phyloP scores from a whole-genome alignment of 169 alveolate species.

The Blepharisma undulans region DNA sequence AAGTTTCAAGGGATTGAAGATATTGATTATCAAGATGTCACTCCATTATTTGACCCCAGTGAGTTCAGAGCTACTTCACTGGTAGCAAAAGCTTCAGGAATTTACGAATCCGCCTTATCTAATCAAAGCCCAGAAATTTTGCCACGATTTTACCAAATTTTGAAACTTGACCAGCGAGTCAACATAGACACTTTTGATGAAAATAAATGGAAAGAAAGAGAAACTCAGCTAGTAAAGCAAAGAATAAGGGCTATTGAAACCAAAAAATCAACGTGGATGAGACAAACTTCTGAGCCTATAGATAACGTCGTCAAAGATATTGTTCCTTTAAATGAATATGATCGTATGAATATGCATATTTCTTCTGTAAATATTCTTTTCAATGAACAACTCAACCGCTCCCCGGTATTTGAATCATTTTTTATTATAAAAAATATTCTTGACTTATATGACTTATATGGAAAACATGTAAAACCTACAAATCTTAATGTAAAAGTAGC shows the following conservation, averaged over 20 bases:
- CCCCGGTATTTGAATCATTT: not conserved
- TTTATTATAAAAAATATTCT: not conserved
- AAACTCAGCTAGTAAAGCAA: not conserved
- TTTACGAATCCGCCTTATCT: not conserved
- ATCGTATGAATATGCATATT: not conserved
- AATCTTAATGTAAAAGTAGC: not conserved
- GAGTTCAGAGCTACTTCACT: not conserved
- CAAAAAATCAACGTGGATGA: not conserved
- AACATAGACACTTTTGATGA: not conserved
- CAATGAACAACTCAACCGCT: not conserved
- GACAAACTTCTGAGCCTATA: not conserved
- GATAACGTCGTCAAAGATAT: not conserved
- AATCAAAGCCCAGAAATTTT: not conserved
- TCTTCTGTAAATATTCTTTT: not conserved
- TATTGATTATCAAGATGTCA: not conserved
- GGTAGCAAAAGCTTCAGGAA: not conserved
- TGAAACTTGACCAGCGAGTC: not conserved
- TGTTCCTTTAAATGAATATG: not conserved
- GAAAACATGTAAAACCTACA: not conserved
- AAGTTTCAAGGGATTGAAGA: not conserved
- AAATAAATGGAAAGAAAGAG: not conserved
- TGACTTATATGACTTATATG: not conserved
- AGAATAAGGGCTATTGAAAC: not conserved
- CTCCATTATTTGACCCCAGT: not conserved
- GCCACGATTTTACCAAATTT: not conserved